Base-by-base conservation (phyloP, 1,284 basidiomycete genomes). In the Cutaneotrichosporon spelunceum region DNA sequence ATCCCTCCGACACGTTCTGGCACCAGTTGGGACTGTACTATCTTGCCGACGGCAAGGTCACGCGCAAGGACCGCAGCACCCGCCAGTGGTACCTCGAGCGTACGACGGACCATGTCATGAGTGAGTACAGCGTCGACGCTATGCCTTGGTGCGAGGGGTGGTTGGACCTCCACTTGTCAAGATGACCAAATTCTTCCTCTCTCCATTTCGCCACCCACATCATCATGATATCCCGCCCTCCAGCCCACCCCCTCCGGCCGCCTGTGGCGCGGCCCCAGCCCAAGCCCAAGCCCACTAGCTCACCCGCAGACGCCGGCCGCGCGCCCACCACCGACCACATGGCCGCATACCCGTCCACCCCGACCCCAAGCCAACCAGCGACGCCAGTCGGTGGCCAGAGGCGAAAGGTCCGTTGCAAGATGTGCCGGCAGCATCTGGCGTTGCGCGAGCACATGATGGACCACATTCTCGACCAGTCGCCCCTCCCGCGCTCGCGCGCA, bases 361-460 rank as follows among this genome's bases (percentile, higher is more conserved):
- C 88, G 1, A 81, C 84, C 2, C 83, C 86, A 63, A 87, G 86
- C 0, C 76, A 79, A 2, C 85, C 87, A 0, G 79, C 83, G 3
- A 87, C 88, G 0, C 86, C 88, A 2, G 57, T 60, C 14, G 77
- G 75, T 34, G 53, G 42, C 19, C 66, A 70, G 14, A 67, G 75
- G 4, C 72, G 79, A 29, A 78, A 80, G 57, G 90, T 96, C 66
- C 82, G 93, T 65, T 96, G 93, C 80, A 93, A 90, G 77, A 92
- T 90, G 87, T 95, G 93, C 81, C 83, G 91, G 64, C 87, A 88
- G 60, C 91, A 93, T 70, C 83, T 95, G 14, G 93, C 93, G 0
- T 85, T 89, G 0, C 84, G 90, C 26, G 92, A 94, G 72, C 90
- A 94, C 75, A 92, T 95, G 88, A 84, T 93, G 62, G 89, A 92